These are phyloP conservation scores for Encephalitozoon intestinalis DNA, from an alignment of 371 early-diverging fungal genomes.

Conservation along the genomic window DNA sequence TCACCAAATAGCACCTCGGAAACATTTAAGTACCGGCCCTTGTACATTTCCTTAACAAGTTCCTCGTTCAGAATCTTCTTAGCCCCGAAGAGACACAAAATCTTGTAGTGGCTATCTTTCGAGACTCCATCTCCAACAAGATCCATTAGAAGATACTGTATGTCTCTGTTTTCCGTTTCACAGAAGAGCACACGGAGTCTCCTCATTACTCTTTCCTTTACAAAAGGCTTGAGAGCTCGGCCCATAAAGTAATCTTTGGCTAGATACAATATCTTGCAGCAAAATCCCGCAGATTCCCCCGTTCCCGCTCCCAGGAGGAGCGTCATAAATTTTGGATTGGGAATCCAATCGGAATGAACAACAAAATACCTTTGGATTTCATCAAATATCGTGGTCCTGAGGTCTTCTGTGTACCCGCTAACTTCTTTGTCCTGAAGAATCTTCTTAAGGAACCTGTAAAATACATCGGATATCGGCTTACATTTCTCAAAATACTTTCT, in stretches of 20 bases:
- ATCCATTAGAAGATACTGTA: not conserved
- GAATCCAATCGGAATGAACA: not conserved
- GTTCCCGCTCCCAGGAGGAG: not conserved
- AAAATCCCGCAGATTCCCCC: not conserved
- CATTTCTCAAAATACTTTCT: slow-evolving; percentile 18
- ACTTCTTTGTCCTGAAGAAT: not conserved
- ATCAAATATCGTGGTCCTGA: not conserved
- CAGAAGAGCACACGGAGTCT: not conserved
- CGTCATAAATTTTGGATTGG: not conserved
- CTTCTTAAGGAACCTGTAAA: not conserved
- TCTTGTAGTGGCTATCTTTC: not conserved
- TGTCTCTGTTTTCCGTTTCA: not conserved
- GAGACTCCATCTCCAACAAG: not conserved
- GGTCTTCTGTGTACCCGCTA: not conserved
- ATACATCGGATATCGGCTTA: slow-evolving; percentile 6
- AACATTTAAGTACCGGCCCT: not conserved
- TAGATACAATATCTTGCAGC: not conserved
- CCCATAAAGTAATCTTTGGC: not conserved
- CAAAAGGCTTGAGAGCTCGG: not conserved
- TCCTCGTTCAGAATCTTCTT: not conserved
- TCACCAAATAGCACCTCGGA: not conserved
- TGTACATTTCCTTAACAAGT: not conserved
- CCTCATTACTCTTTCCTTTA: not conserved
- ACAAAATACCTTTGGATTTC: not conserved
- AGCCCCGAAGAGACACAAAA: not conserved